phyloP scores from a whole-genome alignment of 805 yeast genomes.

The Candida rishiriensis region DNA sequence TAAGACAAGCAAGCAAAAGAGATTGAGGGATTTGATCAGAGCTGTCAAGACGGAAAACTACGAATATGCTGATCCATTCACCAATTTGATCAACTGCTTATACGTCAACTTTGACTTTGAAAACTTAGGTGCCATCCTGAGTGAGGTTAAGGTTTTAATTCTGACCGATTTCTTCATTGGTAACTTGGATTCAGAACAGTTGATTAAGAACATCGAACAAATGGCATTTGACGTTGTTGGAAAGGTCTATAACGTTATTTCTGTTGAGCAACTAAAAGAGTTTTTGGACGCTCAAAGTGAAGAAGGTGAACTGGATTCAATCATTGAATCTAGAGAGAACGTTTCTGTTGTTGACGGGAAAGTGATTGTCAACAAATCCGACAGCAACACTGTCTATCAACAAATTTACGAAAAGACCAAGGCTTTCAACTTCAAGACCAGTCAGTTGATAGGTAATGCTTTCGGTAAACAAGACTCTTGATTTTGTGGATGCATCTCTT shows the following conservation, averaged over 20 bases:
- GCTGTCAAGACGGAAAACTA: constrained; percentile 58
- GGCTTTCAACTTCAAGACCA: constrained; percentile 55
- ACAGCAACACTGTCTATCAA: constrained; percentile 55
- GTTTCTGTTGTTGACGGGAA: constrained; percentile 47
- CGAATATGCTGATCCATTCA: constrained; percentile 63
- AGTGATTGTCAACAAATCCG: constrained; percentile 47
- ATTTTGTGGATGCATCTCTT: constrained; percentile 7
- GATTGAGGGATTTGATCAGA: constrained; percentile 52
- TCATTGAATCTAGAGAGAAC: constrained; percentile 9
- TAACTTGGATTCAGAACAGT: constrained; percentile 31
- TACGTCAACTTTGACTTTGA: constrained; percentile 58
- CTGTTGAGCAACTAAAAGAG: constrained; percentile 16
- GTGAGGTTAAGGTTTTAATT: constrained; percentile 42
- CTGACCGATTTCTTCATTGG: constrained; percentile 56
- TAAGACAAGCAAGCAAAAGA: constrained; percentile 40
- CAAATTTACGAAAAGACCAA: constrained; percentile 67
- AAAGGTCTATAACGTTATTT: constrained; percentile 22
- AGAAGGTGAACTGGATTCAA: constrained; percentile 4
- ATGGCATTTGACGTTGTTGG: constrained; percentile 22
- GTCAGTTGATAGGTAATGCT: constrained; percentile 49
- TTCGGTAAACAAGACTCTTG: constrained; percentile 6
- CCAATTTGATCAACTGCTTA: constrained; percentile 49
- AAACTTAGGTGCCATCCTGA: constrained; percentile 43
- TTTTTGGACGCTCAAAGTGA: constrained; percentile 28
- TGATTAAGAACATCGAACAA: constrained; percentile 20